phyloP scores from a whole-genome alignment of 2,329 filamentous ascomycete genomes.

The Zymoseptoria pseudotritici region DNA sequence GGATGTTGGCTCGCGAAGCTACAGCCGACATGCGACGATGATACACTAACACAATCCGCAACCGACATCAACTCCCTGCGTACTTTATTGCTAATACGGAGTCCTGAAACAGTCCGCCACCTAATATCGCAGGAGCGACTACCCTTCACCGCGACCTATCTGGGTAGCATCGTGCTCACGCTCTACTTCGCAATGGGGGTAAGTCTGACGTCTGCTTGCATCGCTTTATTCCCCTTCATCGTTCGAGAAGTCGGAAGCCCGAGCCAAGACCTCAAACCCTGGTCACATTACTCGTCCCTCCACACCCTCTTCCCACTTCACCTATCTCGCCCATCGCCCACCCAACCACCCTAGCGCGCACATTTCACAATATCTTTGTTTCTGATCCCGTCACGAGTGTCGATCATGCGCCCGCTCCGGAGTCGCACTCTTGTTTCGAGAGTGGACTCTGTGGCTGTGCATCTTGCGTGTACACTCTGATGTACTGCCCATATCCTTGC shows the following conservation, averaged over 20 bases:
- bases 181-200: slow-evolving; percentile 89
- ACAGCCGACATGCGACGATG: slow-evolving; percentile 11
- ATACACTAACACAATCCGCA: neutral
- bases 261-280: neutral
- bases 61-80: neutral
- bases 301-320: slow-evolving; percentile 2
- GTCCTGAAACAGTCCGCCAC: slow-evolving; percentile 52
- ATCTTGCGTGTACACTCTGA: neutral
- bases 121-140: slow-evolving; percentile 75
- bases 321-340: slow-evolving; percentile 14
- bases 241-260: neutral
- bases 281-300: neutral
- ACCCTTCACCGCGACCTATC: slow-evolving; percentile 90
- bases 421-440: slow-evolving; percentile 10
- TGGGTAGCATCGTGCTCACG: slow-evolving; percentile 83
- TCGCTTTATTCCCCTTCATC: neutral
- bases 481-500: neutral
- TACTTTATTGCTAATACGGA: slow-evolving; percentile 13
- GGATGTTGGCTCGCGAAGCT: slow-evolving; percentile 10
- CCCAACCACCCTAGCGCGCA: slow-evolving; percentile 7
- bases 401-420: slow-evolving; percentile 14
- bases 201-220: slow-evolving; percentile 41
- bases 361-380: slow-evolving; percentile 19
- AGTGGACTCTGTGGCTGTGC: neutral
- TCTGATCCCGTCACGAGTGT: slow-evolving; percentile 7